Evolutionary conservation across 2,329 filamentous ascomycete genomes (phyloP).

Genomic region (Aspergillus neoniger): DNA sequence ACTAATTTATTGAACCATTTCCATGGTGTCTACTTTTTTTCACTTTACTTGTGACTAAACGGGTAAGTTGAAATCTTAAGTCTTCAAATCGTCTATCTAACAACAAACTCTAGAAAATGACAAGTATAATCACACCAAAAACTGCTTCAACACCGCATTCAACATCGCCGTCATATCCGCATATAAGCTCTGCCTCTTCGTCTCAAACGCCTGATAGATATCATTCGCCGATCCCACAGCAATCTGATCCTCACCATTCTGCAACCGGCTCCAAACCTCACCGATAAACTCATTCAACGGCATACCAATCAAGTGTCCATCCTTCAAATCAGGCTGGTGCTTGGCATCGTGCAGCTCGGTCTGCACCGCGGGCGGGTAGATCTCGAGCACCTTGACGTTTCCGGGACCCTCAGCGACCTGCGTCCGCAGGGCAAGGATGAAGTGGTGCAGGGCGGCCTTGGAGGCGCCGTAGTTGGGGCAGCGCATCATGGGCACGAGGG

Average conservation of each 20-base stretch:
- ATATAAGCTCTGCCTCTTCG: conserved; percentile 49
- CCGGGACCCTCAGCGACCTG: conserved; percentile 46
- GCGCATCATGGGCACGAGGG: conserved; percentile 50
- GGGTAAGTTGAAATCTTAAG: too few relatives aligned
- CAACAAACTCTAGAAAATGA: too few relatives aligned
- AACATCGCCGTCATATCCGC: conserved; percentile 29
- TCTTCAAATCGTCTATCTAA: too few relatives aligned
- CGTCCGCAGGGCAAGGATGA: conserved; percentile 54
- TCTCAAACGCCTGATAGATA: conserved; percentile 51
- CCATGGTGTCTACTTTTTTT: neutral
- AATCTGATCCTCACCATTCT: conserved; percentile 54
- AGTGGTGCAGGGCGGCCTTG: conserved; percentile 59
- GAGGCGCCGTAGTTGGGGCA: conserved; percentile 57
- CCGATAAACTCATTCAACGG: conserved; percentile 55
- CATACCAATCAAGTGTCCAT: conserved; percentile 55
- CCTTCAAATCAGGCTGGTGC: conserved; percentile 56
- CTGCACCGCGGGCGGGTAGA: conserved; percentile 59
- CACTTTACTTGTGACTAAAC: too few relatives aligned
- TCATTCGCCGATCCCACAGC: conserved; percentile 49
- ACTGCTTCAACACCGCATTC: conserved; percentile 24
- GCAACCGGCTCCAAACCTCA: conserved; percentile 51
- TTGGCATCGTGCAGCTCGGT: conserved; percentile 59
- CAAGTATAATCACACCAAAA: neutral
- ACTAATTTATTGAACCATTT: neutral
- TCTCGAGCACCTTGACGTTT: conserved; percentile 56